Base-by-base conservation (phyloP, 2,329 filamentous ascomycete genomes). In the Calonectria crousiana region DNA sequence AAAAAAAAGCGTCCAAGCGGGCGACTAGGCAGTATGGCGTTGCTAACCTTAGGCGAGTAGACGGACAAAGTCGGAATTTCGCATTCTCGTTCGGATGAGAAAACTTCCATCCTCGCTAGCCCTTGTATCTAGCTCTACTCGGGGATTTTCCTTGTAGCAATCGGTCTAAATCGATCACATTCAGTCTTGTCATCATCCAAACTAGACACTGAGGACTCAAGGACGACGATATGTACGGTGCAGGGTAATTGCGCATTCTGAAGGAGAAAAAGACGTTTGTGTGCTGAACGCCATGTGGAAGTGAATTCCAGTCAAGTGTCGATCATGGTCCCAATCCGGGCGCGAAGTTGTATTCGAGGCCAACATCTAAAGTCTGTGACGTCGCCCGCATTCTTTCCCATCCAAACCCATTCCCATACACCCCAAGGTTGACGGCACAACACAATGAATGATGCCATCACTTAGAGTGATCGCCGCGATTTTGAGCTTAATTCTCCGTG, bases 1-100 rank as follows among this genome's bases (percentile, higher is more conserved):
- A 11, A 34, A 13, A 41, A 38, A 18, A 41, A 73, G 56, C 66
- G 79, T 77, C 76, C 74, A 79, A 78, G 79, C 79, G 80, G 74
- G 49, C 52, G 26, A 52, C 67, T 62, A 67, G 58, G 73, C 36
- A 60, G 56, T 70, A 51, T 67, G 66, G 66, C 30, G 44, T 58
- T 73, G 44, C 58, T 60, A 78, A 67, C 47, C 77, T 76, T 69
- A 74, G 69, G 67, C 60, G 53, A 76, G 64, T 67, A 71, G 69
- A 64, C 69, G 71, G 76, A 66, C 77, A 70, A 76, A 73, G 71
- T 76, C 67, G 74, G 53, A 56, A 23, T 65, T 73, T 62, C 47
- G 34, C 32, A 49, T 72, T 28, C 60, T 69, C 44, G 23, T 68
- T 36, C 51, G 65, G 65, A 74, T 65, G 67, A 34, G 32, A 28